Evolutionary conservation across 2,329 filamentous ascomycete genomes (phyloP), one percentile per base, ranked within the genome.

Genomic region (Fusarium cicatricum): DNA sequence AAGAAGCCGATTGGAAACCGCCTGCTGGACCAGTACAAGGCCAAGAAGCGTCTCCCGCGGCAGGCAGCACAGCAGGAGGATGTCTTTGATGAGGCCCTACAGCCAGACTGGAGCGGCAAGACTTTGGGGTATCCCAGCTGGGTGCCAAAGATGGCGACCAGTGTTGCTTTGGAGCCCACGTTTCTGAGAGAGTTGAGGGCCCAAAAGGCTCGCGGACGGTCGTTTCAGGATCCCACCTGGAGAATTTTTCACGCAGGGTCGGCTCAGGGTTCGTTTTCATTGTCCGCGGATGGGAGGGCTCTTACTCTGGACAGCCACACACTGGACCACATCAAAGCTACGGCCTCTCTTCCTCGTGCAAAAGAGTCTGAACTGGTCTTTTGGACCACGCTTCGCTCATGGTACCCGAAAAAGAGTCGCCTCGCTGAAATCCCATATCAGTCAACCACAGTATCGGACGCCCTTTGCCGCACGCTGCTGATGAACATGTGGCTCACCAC

Each of bases 141-240:
- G 52, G 52, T 56, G 1, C 52, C 45, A 1, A 56, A 58, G 19
- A 51, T 58, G 52, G 39, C 52, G 34, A 56, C 44, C 6, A 19
- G 44, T 28, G 44, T 58, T 31, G 52, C 55, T 1, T 41, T 43
- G 4, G 52, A 55, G 2, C 55, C 52, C 2, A 14, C 56, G 14
- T 56, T 58, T 0, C 1, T 58, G 9, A 56, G 36, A 4, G 55
- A 58, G n/a, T 56, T 50, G 40, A 58, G 48, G n/a, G 38, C 52
- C 2, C 55, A 56, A 15, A 40, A 41, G 1, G 44, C 55, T 12
- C 29, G 44, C 0, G 52, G 55, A 0, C 44, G 37, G 11, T 10
- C 34, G 0, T 5, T 58, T 4, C 37, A 56, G 26, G 52, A 58
- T n/a, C 11, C 16, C 0, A 45, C 5, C 10, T 58, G 54, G 52